Evolutionary conservation across 768 basidiomycete species (phyloP).

Genomic region (Podaxis sp.): DNA sequence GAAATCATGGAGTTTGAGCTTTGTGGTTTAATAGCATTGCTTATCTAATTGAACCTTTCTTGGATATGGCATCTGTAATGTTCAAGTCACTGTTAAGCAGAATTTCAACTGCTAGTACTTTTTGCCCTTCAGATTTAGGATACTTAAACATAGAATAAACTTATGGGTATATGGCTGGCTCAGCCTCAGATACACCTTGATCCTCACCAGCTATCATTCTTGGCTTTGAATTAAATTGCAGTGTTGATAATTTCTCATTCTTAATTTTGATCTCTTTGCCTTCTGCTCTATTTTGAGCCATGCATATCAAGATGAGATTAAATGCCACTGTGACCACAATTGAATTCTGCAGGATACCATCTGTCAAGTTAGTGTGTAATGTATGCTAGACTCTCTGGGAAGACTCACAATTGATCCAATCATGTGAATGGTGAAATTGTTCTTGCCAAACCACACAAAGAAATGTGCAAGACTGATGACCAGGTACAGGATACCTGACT

Average conservation of each 20-base stretch:
- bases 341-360: neutral
- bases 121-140: too few relatives aligned
- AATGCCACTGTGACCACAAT: neutral
- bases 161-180: too few relatives aligned
- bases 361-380: neutral
- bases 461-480: neutral
- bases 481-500: constrained; percentile 1
- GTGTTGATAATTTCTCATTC: neutral
- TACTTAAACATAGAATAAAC: too few relatives aligned
- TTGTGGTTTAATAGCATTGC: too few relatives aligned
- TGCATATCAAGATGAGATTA: constrained; percentile 3
- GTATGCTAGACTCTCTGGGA: neutral
- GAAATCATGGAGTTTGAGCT: too few relatives aligned
- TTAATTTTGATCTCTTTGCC: neutral
- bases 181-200: neutral
- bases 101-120: too few relatives aligned
- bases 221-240: neutral
- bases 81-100: too few relatives aligned
- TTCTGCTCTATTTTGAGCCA: neutral
- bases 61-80: too few relatives aligned
- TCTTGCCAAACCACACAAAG: constrained; percentile 1
- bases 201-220: neutral
- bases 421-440: constrained; percentile 1
- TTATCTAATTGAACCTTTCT: too few relatives aligned
- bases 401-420: neutral